Base-by-base conservation (phyloP, 2,329 filamentous ascomycete genomes). In the Sclerotinia minor region DNA sequence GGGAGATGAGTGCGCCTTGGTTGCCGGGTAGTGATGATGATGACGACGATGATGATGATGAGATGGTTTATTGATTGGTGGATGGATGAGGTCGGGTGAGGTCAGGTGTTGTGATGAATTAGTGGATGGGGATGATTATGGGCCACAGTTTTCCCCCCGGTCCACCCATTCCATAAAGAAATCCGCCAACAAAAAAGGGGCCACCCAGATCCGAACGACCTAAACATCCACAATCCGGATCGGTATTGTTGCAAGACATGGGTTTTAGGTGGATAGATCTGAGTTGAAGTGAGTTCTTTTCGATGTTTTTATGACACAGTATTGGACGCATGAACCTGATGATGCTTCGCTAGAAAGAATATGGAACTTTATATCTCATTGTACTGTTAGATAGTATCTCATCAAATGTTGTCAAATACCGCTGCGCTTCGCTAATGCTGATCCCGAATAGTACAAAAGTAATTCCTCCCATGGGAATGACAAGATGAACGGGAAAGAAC, bases 1-100 rank as follows among this genome's bases (percentile, higher is more conserved):
- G 26, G 5, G 59, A 63, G 15, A 19, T 21, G 29, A 63, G 59
- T 19, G 47, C 59, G 45, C 59, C 59, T 19, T 63, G 59, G 59
- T 17, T 24, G 19, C n/a, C n/a, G 17, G 8, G n/a, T n/a, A n/a
- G n/a, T n/a, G n/a, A 47, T 47, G 19, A 21, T 47, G 45, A 47
- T 47, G 19, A 35, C n/a, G 19, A 54, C n/a, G 19, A 54, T 35
- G 5, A 35, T 5, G 29, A 54, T 35, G 38, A 15, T 15, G 4
- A 11, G 38, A 15, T 3, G 11, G 3, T 38, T n/a, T n/a, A n/a
- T 11, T 38, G 11, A 38, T 38, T 11, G 11, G 38, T 38, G 38
- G 13, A 41, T 41, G 38, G 15, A 41, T 41, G 38, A 41, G 38
- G 35, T 38, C 1, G 11, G 35, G 35, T 38, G 7, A 38, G 35